Evolutionary conservation across 2,329 filamentous ascomycete species (phyloP), one percentile per base, ranked within the genome.

Genomic region (Aaosphaeria arxii): DNA sequence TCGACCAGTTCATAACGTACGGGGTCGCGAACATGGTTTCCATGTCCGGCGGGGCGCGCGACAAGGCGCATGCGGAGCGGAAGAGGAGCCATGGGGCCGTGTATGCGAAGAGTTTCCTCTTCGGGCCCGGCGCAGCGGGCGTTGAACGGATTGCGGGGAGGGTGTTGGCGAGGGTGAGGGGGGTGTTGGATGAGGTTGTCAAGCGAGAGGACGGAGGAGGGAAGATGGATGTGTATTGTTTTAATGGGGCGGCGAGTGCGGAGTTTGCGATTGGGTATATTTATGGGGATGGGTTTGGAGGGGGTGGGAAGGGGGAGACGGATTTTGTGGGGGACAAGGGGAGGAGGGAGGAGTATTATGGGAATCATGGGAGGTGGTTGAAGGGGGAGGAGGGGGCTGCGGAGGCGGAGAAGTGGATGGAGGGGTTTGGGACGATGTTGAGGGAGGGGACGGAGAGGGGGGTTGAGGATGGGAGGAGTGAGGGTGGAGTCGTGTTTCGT

Each of bases 41-140:
- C 4, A 83, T 85, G 50, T 72, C 76, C 4, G 70, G 75, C n/a
- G 45, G 45, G 7, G n/a, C 42, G 2, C 38, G 43, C n/a, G 78
- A 77, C 29, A 81, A 77, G 40, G 69, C 78, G 7, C 88, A 91
- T 65, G 84, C 85, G 0, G 72, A 74, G 9, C 77, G 87, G 42
- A 91, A 90, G 66, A 81, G 86, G 24, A 86, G 89, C 79, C 69
- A 91, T 28, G 85, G 85, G 31, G 83, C 89, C 57, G 78, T 89
- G 32, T 92, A 91, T 69, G 17, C 51, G 6, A 56, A 56, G 40
- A 44, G 32, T n/a, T 31, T 42, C 17, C 17, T 24, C 3, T 24
- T 24, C 17, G 2, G 2, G 17, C 17, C 17, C 17, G 28, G 30
- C 45, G 30, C 9, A 5, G 11, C 6, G 17, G 11, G 40, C 13